A percentile compares a stretch with the other conserved stretches of the same genome.
Conservation (phyloP, 176 grass and related monocot genomes). For the Oropetium thomaeum region DNA sequence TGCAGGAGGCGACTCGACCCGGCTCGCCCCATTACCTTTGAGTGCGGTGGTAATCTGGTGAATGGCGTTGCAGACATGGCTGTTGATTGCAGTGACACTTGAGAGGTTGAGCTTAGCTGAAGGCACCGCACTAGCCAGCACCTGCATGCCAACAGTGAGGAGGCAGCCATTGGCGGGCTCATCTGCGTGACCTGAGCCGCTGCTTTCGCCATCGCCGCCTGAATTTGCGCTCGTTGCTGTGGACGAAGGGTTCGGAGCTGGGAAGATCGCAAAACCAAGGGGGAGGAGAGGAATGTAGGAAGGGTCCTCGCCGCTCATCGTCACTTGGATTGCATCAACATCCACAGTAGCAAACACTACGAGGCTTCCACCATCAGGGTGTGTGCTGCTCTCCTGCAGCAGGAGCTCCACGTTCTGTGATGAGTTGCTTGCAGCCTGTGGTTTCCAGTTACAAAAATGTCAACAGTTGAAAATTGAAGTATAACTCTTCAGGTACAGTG, state of each 20-base stretch:
- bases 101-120: conserved; percentile 91
- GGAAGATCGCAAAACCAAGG: conserved; percentile 79
- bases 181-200: conserved; percentile 12
- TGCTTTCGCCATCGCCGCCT: neutral
- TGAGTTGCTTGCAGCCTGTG: conserved; percentile 89
- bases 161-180: conserved; percentile 50
- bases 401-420: conserved; percentile 96
- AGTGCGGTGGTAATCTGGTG: conserved; percentile 77
- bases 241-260: conserved; percentile 35
- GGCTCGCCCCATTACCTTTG: conserved; percentile 31
- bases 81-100: conserved; percentile 87
- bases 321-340: conserved; percentile 86
- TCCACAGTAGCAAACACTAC: conserved; percentile 80
- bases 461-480: neutral
- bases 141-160: conserved; percentile 83
- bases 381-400: conserved; percentile 96
- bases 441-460: conserved; percentile 9
- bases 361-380: conserved; percentile 67
- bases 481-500: neutral
- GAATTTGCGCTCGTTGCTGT: conserved; percentile 17
- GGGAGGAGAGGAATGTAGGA: conserved; percentile 92
- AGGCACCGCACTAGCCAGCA: conserved; percentile 77
- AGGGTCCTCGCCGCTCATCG: conserved; percentile 88
- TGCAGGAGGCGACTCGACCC: conserved; percentile 13
- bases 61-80: conserved; percentile 74